Evolutionary conservation across 2,329 filamentous ascomycete genomes (phyloP).

Genomic region (Ascochyta koolunga): DNA sequence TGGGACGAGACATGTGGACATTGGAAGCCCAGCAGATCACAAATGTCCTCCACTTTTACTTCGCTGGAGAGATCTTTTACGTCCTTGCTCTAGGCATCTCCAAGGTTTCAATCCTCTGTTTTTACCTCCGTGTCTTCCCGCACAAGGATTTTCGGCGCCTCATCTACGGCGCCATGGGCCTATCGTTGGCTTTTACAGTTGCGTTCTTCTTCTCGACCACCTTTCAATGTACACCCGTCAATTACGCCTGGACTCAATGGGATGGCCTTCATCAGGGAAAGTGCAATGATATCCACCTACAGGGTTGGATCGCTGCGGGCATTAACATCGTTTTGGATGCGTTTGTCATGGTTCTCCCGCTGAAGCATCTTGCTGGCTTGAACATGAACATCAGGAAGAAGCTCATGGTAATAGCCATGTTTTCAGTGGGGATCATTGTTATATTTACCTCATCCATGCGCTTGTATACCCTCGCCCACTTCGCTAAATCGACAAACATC

Average conservation of each 20-base stretch:
- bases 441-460: constrained; percentile 29
- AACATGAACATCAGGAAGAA: constrained; percentile 44
- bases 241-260: constrained; percentile 55
- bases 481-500: constrained; percentile 50
- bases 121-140: constrained; percentile 45
- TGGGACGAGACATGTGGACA: constrained; percentile 61
- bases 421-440: constrained; percentile 44
- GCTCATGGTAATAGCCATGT: constrained; percentile 46
- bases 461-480: constrained; percentile 49
- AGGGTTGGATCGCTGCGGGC: constrained; percentile 39
- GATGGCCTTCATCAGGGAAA: constrained; percentile 30
- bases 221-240: constrained; percentile 58
- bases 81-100: constrained; percentile 34
- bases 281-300: constrained; percentile 44
- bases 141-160: constrained; percentile 30
- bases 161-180: constrained; percentile 34
- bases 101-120: constrained; percentile 46
- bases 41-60: constrained; percentile 46
- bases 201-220: constrained; percentile 57
- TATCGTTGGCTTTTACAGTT: constrained; percentile 37
- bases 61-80: constrained; percentile 42
- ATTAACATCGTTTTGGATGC: constrained; percentile 42
- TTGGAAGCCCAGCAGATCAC: constrained; percentile 51
- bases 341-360: constrained; percentile 39
- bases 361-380: constrained; percentile 38